A percentile compares a stretch with the other conserved stretches of the same genome.
Evolutionary conservation across 2,329 filamentous ascomycete genomes (phyloP).

Genomic region (Colletotrichum spaethianum): DNA sequence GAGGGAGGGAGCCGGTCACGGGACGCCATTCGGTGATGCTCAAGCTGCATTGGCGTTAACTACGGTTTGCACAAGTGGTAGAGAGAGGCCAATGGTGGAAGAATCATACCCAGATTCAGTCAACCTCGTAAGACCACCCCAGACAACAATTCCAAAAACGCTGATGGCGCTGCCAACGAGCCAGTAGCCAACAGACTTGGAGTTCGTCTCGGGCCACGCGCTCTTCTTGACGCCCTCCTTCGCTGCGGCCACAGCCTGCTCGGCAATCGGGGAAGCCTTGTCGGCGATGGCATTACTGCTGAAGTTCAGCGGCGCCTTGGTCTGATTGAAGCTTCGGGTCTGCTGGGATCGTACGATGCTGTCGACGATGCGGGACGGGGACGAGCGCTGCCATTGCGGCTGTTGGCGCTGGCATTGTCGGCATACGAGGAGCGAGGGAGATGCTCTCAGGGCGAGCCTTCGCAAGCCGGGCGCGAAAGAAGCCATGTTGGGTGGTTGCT

Average conservation of each 20-base stretch:
- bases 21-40: constrained; percentile 99
- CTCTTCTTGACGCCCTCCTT: constrained; percentile 48
- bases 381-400: constrained; percentile 44
- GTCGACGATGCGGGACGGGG: constrained; percentile 56
- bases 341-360: constrained; percentile 52
- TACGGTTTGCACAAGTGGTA: not conserved
- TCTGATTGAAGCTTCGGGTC: constrained; percentile 53
- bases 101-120: constrained; percentile 90
- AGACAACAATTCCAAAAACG: constrained; percentile 97
- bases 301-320: constrained; percentile 48
- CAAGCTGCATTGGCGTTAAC: constrained; percentile 68
- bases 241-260: constrained; percentile 29
- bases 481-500: constrained; percentile 53
- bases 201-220: constrained; percentile 72
- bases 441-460: constrained; percentile 55
- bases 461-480: constrained; percentile 59
- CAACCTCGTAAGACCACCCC: constrained; percentile 91
- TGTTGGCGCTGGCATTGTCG: constrained; percentile 61
- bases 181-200: constrained; percentile 90
- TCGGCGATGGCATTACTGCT: constrained; percentile 41
- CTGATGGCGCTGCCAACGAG: constrained; percentile 90
- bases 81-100: not conserved
- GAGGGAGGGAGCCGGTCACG: constrained; percentile 92
- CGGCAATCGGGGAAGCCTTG: constrained; percentile 22
- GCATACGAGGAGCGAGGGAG: constrained; percentile 60